Conservation (phyloP, 768 basidiomycete genomes). For the Aureoboletus auriporus region DNA sequence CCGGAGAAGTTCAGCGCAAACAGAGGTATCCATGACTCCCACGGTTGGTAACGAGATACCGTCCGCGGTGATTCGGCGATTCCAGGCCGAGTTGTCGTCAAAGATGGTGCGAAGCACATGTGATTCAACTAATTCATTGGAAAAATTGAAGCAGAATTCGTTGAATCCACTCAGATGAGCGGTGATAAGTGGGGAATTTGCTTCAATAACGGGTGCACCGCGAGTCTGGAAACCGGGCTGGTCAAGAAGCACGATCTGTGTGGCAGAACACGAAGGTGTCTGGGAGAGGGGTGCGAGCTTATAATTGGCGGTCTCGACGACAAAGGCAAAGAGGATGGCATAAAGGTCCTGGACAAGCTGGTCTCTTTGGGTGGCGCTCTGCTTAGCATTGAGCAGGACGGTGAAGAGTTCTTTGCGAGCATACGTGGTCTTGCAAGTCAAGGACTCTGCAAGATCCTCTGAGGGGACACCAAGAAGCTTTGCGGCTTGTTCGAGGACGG, state of each 20-base stretch:
- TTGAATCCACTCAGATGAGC: constrained; percentile 56
- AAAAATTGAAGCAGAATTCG: constrained; percentile 60
- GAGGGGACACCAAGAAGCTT: constrained; percentile 47
- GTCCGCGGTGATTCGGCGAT: constrained; percentile 44
- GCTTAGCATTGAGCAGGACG: constrained; percentile 47
- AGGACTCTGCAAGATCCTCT: constrained; percentile 50
- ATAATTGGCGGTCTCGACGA: constrained; percentile 62
- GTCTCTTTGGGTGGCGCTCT: constrained; percentile 51
- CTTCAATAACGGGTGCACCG: constrained; percentile 37
- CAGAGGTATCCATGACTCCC: constrained; percentile 50
- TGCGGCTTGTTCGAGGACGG: constrained; percentile 47
- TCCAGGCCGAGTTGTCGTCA: constrained; percentile 45
- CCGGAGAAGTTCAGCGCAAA: constrained; percentile 55
- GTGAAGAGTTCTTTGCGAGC: constrained; percentile 57
- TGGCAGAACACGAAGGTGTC: constrained; percentile 35
- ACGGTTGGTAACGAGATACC: constrained; percentile 48
- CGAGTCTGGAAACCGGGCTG: constrained; percentile 56
- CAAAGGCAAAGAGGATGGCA: constrained; percentile 58
- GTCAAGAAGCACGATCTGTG: constrained; percentile 53
- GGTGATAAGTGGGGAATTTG: constrained; percentile 48
- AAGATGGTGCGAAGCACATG: constrained; percentile 51
- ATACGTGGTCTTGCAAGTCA: constrained; percentile 57
- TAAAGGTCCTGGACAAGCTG: constrained; percentile 56
- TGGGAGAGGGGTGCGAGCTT: constrained; percentile 44
- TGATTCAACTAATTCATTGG: constrained; percentile 57